Evolutionary conservation across 1,139 yeast species (phyloP).

Genomic region (Scheffersomyces illinoinensis): DNA sequence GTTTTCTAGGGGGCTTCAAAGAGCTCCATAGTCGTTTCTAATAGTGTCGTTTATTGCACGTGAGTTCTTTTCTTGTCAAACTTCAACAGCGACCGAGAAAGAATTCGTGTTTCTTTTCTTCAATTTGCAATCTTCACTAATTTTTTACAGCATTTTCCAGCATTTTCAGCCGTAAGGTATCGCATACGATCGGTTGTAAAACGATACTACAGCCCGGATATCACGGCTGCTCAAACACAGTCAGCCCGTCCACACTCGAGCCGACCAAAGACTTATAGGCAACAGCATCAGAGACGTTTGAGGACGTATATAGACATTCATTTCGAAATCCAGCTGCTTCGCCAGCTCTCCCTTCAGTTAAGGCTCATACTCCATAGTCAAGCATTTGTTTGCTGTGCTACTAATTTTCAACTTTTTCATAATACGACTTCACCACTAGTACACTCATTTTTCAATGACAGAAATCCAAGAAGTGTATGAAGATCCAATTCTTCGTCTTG

Average conservation of each 20-base stretch:
- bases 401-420: neutral
- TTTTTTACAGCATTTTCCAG: neutral
- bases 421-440: neutral
- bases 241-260: neutral
- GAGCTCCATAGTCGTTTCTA: neutral
- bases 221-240: neutral
- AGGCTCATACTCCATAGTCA: neutral
- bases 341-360: neutral
- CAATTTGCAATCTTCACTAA: neutral
- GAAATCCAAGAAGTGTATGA: slow-evolving; percentile 24
- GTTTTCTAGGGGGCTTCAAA: neutral
- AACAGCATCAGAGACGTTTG: neutral
- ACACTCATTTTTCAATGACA: neutral
- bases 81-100: neutral
- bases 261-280: neutral
- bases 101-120: neutral
- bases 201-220: neutral
- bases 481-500: slow-evolving; percentile 50
- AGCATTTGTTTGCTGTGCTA: neutral
- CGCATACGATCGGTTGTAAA: neutral
- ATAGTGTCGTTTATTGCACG: neutral
- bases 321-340: neutral
- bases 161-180: neutral
- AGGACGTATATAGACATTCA: neutral
- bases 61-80: neutral